These are phyloP conservation scores for Echites panduratus DNA, from an alignment of 257 asterid species.

Conservation along the genomic window DNA sequence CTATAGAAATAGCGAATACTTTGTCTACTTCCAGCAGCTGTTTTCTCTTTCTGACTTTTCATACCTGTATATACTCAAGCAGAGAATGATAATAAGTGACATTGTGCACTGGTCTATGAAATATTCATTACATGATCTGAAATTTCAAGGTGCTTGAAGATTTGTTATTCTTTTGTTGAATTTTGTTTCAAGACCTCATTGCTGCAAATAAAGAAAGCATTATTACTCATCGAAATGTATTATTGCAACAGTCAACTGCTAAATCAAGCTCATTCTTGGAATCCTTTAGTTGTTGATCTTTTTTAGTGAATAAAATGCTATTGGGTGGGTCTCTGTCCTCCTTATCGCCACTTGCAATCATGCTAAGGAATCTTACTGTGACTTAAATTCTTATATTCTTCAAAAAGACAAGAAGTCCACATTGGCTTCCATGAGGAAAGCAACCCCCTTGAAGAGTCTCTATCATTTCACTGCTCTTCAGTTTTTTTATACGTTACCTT, in stretches of 20 bases:
- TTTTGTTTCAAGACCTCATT: background rate
- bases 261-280: constrained; percentile 17
- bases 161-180: background rate
- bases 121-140: background rate
- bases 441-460: constrained; percentile 15
- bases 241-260: constrained; percentile 11
- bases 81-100: background rate
- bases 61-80: constrained; percentile 16
- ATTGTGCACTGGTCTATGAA: background rate
- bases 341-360: constrained; percentile 27
- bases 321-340: constrained; percentile 34
- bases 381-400: constrained; percentile 26
- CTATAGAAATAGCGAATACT: constrained; percentile 6
- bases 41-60: background rate
- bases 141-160: background rate
- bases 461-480: constrained; percentile 12
- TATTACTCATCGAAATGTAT: background rate
- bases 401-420: constrained; percentile 26
- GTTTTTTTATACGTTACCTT: constrained; percentile 7
- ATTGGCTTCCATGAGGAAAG: constrained; percentile 24
- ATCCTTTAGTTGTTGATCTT: constrained; percentile 17
- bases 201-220: background rate
- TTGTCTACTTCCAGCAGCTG: background rate
- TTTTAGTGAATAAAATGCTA: constrained; percentile 25
- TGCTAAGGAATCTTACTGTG: constrained; percentile 32